Percentiles rank a stretch among this genome's conserved stretches.
phyloP scores from a whole-genome alignment of 1,139 yeast species.

The Candida tropicalis region DNA sequence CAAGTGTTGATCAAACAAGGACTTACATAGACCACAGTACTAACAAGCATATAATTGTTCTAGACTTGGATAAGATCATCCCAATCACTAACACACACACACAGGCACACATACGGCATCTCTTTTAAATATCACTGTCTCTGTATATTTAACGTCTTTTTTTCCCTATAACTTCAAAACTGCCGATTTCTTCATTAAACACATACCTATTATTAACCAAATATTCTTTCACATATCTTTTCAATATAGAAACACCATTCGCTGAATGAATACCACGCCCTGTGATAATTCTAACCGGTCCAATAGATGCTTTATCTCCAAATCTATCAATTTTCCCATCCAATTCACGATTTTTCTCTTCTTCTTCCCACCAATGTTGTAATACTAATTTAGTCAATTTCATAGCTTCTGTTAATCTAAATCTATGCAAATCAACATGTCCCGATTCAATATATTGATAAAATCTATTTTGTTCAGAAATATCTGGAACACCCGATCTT shows the following conservation, averaged over 20 bases:
- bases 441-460: conserved; percentile 17
- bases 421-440: conserved; percentile 55
- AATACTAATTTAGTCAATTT: conserved; percentile 33
- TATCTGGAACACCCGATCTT: not conserved
- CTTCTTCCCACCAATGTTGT: conserved; percentile 58
- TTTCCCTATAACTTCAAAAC: conserved; percentile 46
- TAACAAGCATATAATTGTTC: no score
- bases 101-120: no score
- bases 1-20: no score
- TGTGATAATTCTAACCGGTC: conserved; percentile 49
- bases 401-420: conserved; percentile 48
- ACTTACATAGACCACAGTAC: no score
- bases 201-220: conserved; percentile 36
- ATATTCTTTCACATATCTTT: conserved; percentile 36
- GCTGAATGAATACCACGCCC: conserved; percentile 68
- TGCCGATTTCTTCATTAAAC: conserved; percentile 48
- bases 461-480: conserved; percentile 3
- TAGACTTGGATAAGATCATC: no score
- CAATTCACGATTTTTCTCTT: conserved; percentile 39
- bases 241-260: conserved; percentile 51
- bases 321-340: conserved; percentile 37
- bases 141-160: conserved; percentile 8
- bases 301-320: conserved; percentile 33
- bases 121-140: no score
- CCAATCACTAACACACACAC: no score